Percentiles rank a stretch among this genome's conserved stretches.
Conservation (phyloP, 257 asterid genomes). For the Lycium ferocissimum region DNA sequence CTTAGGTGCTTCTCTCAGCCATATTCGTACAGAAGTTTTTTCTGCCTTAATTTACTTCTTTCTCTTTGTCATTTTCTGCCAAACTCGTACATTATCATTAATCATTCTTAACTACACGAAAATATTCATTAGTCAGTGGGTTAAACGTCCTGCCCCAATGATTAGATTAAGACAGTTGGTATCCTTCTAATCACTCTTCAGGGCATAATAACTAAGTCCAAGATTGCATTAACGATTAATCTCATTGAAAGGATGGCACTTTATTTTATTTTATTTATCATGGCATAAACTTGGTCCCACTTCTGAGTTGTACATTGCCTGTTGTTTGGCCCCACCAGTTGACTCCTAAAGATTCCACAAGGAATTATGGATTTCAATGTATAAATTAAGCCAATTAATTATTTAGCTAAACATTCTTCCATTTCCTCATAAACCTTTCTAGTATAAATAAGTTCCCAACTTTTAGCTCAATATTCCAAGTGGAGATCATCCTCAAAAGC, state of each 20-base stretch:
- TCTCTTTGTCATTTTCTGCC: not conserved
- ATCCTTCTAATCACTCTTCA: not conserved
- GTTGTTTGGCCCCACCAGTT: conserved; percentile 55
- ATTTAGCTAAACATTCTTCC: conserved; percentile 35
- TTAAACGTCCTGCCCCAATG: conserved; percentile 19
- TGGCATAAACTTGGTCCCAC: conserved; percentile 52
- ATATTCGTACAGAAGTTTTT: not conserved
- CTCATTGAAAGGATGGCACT: not conserved
- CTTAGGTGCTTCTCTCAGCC: no score
- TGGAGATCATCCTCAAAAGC: conserved; percentile 21
- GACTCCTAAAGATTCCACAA: conserved; percentile 50
- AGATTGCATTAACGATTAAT: conserved; percentile 22
- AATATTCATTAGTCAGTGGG: not conserved
- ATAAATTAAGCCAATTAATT: conserved; percentile 45
- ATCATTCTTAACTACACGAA: not conserved
- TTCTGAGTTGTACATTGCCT: conserved; percentile 67
- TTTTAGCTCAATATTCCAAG: conserved; percentile 37
- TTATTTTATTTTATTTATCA: conserved; percentile 35
- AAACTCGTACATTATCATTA: not conserved
- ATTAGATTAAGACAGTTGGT: conserved; percentile 14
- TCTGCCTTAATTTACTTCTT: not conserved
- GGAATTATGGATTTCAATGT: conserved; percentile 41
- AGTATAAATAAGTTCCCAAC: conserved; percentile 51
- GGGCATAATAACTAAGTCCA: not conserved
- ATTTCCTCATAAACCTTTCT: conserved; percentile 36